These are phyloP conservation scores for Achlya hypogyna DNA, from an alignment of 352 stramenopile genomes.

Conservation along the genomic window DNA sequence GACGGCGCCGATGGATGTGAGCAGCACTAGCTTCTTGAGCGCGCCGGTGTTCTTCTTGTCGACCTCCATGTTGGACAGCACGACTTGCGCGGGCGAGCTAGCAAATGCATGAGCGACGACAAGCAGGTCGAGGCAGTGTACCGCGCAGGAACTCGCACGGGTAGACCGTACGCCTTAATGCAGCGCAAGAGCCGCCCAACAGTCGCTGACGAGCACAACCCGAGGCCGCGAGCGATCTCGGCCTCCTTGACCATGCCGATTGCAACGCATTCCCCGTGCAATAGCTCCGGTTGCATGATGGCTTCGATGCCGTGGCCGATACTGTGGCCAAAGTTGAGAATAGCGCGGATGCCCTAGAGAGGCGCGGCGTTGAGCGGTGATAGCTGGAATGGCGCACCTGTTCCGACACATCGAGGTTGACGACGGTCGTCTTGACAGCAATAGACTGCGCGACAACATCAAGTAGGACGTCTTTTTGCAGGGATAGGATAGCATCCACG, in stretches of 20 bases:
- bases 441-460: conserved; percentile 7
- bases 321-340: conserved; percentile 98
- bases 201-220: conserved; percentile 54
- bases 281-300: conserved; percentile 89
- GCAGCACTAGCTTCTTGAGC: conserved; percentile 74
- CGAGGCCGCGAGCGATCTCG: conserved; percentile 84
- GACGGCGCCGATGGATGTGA: conserved; percentile 63
- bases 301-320: conserved; percentile 98
- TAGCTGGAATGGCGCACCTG: background rate
- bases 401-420: conserved; percentile 8
- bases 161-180: conserved; percentile 57
- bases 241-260: conserved; percentile 97
- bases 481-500: conserved; percentile 53
- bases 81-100: conserved; percentile 42
- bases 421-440: conserved; percentile 10
- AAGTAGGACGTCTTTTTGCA: conserved; percentile 10
- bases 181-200: conserved; percentile 60
- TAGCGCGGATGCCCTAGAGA: conserved; percentile 87
- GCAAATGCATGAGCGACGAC: too few species aligned
- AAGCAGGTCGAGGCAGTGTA: too few species aligned
- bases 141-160: conserved; percentile 45
- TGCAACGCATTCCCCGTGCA: conserved; percentile 95
- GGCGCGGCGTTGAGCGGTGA: background rate
- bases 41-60: conserved; percentile 82
- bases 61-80: conserved; percentile 78